Evolutionary conservation across 345 rosid species (phyloP), one percentile per base, ranked within the genome.

Genomic region (Ricinus communis): DNA sequence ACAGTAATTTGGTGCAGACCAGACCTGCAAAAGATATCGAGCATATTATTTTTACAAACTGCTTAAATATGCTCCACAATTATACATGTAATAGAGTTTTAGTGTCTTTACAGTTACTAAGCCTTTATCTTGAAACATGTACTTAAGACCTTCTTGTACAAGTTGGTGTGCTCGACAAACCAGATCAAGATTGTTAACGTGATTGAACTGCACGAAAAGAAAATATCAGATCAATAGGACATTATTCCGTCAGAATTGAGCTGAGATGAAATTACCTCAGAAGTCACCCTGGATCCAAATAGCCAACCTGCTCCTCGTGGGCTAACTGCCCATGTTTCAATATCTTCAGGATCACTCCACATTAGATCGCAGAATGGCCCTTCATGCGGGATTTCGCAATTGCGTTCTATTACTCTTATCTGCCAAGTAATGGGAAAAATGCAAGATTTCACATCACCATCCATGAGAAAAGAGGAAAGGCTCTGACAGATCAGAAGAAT

Each of bases 271-370:
- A 47, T 71, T 87, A 92, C 99, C 98, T 95, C 99, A 58, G 98
- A 62, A 57, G 99, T 95, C 65, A 95, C 99, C 85, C 96, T 89
- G 74, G 99, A 90, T 51, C 99, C 99, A 74, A 95, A 95, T 68
- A 95, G 98, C 99, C 99, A 95, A 69, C 99, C 99, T 73, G 99
- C 99, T 77, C 99, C 99, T 65, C 98, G 86, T 38, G 99, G 99
- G 83, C 99, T 95, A 53, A 93, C 98, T 72, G 98, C 99, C 99
- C 99, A 95, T 75, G 98, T 88, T 82, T 95, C 99, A 76, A 95
- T 95, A 76, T 95, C 98, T 86, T 95, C 99, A 68, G 99, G 99
- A 81, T 95, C 99, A 73, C 99, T 95, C 98, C 99, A 93, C 99
- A 93, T 95, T 47, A 95, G 97, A 85, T 95, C 99, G 77, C 99